These are phyloP conservation scores for Aegilops umbellulata DNA, from an alignment of 176 grass and related monocot species.

Conservation along the genomic window DNA sequence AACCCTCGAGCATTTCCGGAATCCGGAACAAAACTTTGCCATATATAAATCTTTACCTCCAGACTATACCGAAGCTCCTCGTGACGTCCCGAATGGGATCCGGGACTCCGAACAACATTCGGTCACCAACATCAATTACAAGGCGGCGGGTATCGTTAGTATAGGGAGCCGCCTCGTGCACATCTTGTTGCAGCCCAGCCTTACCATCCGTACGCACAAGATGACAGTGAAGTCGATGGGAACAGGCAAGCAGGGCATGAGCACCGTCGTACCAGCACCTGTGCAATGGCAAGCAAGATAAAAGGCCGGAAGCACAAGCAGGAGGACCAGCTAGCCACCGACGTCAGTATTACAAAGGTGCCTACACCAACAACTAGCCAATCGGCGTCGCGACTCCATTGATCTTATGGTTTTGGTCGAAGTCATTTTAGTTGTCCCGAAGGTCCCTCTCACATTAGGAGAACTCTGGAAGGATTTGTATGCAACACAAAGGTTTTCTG, in stretches of 20 bases:
- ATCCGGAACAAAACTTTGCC: too few relatives aligned
- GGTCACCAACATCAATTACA: too few relatives aligned
- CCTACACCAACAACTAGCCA: neutral
- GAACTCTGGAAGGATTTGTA: too few relatives aligned
- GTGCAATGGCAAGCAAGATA: neutral
- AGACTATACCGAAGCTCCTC: too few relatives aligned
- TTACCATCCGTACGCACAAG: constrained; percentile 1
- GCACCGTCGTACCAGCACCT: neutral
- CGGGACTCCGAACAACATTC: too few relatives aligned
- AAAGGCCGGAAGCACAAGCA: neutral
- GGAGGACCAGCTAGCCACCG: neutral
- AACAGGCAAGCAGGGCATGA: neutral
- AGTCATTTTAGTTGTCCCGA: neutral
- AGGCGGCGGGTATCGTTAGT: neutral
- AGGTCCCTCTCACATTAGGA: too few relatives aligned
- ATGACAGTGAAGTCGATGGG: neutral
- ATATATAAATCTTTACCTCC: too few relatives aligned
- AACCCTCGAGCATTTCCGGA: too few relatives aligned
- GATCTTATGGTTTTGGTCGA: neutral
- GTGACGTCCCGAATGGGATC: too few relatives aligned
- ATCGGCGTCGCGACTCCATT: neutral
- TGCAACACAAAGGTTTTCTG: too few relatives aligned
- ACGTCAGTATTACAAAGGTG: neutral
- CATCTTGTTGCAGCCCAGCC: neutral
- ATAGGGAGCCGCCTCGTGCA: neutral